Percentiles rank a stretch among this genome's conserved stretches.
Conservation (phyloP, 2,329 filamentous ascomycete species). For the Colletotrichum salicis region DNA sequence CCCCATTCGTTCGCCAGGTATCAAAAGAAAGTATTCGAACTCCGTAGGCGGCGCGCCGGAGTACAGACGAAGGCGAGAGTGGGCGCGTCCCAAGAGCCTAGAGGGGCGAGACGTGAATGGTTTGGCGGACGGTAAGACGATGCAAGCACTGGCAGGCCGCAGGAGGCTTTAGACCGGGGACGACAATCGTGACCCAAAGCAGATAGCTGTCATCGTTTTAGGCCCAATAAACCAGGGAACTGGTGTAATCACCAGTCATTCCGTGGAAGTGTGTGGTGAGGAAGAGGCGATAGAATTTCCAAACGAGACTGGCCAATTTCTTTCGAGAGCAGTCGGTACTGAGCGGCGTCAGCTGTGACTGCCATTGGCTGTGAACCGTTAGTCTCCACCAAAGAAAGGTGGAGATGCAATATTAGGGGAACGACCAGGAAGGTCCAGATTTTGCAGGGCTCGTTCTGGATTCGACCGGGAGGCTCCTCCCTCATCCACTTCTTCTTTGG, state of each 20-base stretch:
- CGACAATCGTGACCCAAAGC: slow-evolving; percentile 11
- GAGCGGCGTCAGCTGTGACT: slow-evolving; percentile 3
- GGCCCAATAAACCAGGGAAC: slow-evolving; percentile 6
- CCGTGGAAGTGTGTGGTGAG: background rate
- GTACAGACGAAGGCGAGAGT: background rate
- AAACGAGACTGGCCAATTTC: slow-evolving; percentile 30
- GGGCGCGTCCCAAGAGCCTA: background rate
- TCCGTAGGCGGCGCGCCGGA: background rate
- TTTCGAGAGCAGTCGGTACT: slow-evolving; percentile 17
- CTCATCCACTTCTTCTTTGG: background rate
- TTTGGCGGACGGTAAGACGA: background rate
- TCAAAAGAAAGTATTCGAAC: background rate
- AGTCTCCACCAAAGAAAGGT: background rate
- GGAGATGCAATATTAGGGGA: slow-evolving; percentile 15
- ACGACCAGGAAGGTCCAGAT: background rate
- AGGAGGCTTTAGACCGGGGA: background rate
- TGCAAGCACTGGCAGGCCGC: background rate
- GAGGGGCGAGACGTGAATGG: too few species aligned
- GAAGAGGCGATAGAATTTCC: slow-evolving; percentile 15
- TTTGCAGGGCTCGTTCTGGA: background rate
- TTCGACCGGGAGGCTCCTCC: background rate
- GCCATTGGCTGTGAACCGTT: slow-evolving; percentile 16
- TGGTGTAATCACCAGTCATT: background rate
- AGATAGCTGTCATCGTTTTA: slow-evolving; percentile 2
- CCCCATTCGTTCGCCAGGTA: background rate